Conservation (phyloP, 2,329 filamentous ascomycete genomes). For the Phaeosphaeriaceae sp. region DNA sequence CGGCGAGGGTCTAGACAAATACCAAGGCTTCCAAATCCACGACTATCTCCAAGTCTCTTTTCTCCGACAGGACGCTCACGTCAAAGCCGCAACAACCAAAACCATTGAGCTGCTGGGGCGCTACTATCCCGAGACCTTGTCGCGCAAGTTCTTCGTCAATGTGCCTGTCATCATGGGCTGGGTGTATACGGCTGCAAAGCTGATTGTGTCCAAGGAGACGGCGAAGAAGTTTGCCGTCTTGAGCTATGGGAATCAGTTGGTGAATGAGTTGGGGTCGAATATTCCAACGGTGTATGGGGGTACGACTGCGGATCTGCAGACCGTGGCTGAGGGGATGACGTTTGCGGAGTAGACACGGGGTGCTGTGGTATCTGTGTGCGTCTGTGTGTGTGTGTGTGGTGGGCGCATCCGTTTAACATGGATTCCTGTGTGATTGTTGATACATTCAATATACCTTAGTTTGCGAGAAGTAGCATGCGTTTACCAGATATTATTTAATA, state of each 20-base stretch:
- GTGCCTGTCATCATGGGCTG: constrained; percentile 92
- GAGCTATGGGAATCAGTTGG: constrained; percentile 69
- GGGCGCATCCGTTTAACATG: no score
- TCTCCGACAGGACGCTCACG: constrained; percentile 76
- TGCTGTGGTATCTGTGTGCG: no score
- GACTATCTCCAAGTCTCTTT: constrained; percentile 91
- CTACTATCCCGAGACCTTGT: constrained; percentile 87
- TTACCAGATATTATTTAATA: constrained; percentile 1
- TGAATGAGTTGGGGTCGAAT: constrained; percentile 67
- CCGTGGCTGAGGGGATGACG: constrained; percentile 50
- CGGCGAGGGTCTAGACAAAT: constrained; percentile 71
- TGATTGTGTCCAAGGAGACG: constrained; percentile 56
- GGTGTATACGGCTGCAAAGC: constrained; percentile 57
- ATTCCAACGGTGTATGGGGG: constrained; percentile 83
- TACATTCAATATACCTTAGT: constrained; percentile 3
- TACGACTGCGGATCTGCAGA: constrained; percentile 62
- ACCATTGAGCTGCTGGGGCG: constrained; percentile 81
- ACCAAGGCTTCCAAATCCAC: constrained; percentile 91
- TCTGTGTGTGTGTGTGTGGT: no score
- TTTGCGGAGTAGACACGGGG: constrained; percentile 27
- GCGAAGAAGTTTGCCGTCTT: constrained; percentile 57
- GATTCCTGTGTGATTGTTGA: no score
- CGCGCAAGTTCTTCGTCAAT: constrained; percentile 95
- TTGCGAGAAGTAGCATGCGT: constrained; percentile 20
- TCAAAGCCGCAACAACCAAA: constrained; percentile 78